Base-by-base conservation (phyloP, 208 protist genomes). In the Leishmania amazonensis region DNA sequence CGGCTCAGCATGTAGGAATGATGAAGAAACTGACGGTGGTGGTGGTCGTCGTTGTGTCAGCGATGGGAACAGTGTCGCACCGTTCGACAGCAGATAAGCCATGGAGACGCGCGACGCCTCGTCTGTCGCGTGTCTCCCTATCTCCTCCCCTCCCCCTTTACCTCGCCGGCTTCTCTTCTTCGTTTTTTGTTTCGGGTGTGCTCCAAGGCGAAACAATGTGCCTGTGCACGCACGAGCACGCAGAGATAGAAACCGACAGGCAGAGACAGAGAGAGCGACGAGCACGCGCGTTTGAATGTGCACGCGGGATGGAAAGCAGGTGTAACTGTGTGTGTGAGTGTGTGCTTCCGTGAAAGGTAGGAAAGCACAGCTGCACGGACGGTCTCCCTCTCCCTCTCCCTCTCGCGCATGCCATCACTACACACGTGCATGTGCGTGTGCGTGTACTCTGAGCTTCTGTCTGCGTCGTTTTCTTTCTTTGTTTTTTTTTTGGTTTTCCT, bases 331-430 rank as follows among this genome's bases (percentile, higher is more conserved):
- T 9, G 21, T 60, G 57, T 62, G 54, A 28, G 54, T 60, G 2
- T 9, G 21, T 60, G 57, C 31, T 54, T 19, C 21, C 57, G 13
- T 11, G 57, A 65, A 15, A 31, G 60, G 9, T 6, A 65, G 3
- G n/a, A 31, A n/a, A 62, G 57, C 94, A 99, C 87, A 99, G 97
- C 38, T 47, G 24, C 67, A 72, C 19, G 0, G 38, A 49, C 67
- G 15, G 40, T 40, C 31, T 19, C 2, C 17, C n/a, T 42, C 64
- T 70, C n/a, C 35, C 15, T 28, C 64, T 21, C 24, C 7, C 64
- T 42, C 64, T 42, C 64, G 9, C 35, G 9, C 38, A 49, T 24
- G 38, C 21, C 42, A 35, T 49, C 17, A 13, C 8, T 5, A 9
- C 60, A 38, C 60, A 40, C 60, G 60, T 54, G 15, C 17, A 1